Conservation (phyloP, 2,329 filamentous ascomycete genomes). For the Dothistroma pini region DNA sequence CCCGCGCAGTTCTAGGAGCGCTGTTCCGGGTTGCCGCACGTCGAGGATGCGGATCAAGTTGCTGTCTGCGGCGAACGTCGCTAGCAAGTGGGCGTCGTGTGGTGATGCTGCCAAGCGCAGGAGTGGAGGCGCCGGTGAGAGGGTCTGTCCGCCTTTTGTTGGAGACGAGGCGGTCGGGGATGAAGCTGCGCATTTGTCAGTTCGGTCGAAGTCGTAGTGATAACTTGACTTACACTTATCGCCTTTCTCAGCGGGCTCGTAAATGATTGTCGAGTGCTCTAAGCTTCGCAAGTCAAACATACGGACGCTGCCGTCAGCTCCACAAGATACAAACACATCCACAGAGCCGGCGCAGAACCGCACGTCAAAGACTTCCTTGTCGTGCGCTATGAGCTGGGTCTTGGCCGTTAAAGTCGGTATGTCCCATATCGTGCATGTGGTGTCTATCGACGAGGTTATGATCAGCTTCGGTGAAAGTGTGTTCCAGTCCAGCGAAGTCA, state of each 20-base stretch:
- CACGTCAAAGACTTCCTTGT: conserved; percentile 98
- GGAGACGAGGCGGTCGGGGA: conserved; percentile 60
- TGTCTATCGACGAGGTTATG: conserved; percentile 98
- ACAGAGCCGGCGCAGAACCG: conserved; percentile 97
- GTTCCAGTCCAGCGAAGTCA: conserved; percentile 98
- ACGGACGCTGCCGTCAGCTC: conserved; percentile 92
- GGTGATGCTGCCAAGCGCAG: conserved; percentile 84
- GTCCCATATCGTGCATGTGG: conserved; percentile 99
- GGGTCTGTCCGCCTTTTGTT: conserved; percentile 68
- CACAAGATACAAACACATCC: conserved; percentile 98
- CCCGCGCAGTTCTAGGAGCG: conserved; percentile 85
- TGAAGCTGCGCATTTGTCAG: conserved; percentile 25
- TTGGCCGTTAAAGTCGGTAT: conserved; percentile 97
- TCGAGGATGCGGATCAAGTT: conserved; percentile 92
- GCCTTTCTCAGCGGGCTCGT: conserved; percentile 89
- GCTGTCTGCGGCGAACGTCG: conserved; percentile 95
- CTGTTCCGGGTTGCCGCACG: conserved; percentile 92
- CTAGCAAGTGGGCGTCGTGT: conserved; percentile 89
- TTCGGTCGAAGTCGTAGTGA: neutral
- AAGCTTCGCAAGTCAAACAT: conserved; percentile 98
- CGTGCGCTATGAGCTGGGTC: conserved; percentile 95
- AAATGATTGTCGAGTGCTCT: conserved; percentile 98
- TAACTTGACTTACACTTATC: conserved; percentile 40
- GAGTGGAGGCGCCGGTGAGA: conserved; percentile 62
- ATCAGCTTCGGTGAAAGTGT: conserved; percentile 94